Percentiles rank a stretch among this genome's conserved stretches.
Conservation (phyloP, 1,284 basidiomycete species). For the Chalciporus sp. region DNA sequence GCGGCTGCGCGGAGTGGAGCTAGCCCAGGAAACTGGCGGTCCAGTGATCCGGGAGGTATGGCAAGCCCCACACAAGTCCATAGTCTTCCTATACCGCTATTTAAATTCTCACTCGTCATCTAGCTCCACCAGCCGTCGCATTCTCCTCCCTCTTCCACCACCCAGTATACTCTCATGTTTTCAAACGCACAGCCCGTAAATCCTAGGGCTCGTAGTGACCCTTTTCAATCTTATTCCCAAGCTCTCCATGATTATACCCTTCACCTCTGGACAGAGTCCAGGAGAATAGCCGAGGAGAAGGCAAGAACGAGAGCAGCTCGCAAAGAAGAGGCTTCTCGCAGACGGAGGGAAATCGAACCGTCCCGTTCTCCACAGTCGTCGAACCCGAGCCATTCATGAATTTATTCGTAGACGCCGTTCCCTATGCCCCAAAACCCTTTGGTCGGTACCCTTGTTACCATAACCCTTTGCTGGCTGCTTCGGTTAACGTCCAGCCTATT, state of each 20-base stretch:
- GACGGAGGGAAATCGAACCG: conserved; percentile 23
- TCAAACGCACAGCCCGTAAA: conserved; percentile 12
- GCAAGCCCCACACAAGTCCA: conserved; percentile 1
- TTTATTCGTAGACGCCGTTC: conserved; percentile 5
- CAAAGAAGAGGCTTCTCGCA: conserved; percentile 30
- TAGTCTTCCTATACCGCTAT: conserved; percentile 9
- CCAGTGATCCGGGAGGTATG: conserved; percentile 26
- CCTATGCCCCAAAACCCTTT: not conserved
- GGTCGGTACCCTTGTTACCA: conserved; percentile 20
- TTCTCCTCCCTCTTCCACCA: not conserved
- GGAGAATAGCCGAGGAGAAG: conserved; percentile 58
- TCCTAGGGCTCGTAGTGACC: conserved; percentile 32
- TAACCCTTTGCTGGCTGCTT: conserved; percentile 3
- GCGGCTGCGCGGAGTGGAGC: conserved; percentile 28
- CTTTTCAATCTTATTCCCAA: conserved; percentile 58
- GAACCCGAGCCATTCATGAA: conserved; percentile 18
- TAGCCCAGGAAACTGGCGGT: conserved; percentile 21
- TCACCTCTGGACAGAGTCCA: conserved; percentile 66
- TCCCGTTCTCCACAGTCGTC: conserved; percentile 4
- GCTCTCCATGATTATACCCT: conserved; percentile 70
- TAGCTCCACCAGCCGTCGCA: conserved; percentile 7
- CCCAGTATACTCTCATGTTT: conserved; percentile 19
- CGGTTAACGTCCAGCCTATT: conserved; percentile 14
- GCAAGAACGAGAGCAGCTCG: conserved; percentile 33
- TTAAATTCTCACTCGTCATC: conserved; percentile 27